Evolutionary conservation across 2,329 filamentous ascomycete species (phyloP).

Genomic region (Paramyrothecium sp.): DNA sequence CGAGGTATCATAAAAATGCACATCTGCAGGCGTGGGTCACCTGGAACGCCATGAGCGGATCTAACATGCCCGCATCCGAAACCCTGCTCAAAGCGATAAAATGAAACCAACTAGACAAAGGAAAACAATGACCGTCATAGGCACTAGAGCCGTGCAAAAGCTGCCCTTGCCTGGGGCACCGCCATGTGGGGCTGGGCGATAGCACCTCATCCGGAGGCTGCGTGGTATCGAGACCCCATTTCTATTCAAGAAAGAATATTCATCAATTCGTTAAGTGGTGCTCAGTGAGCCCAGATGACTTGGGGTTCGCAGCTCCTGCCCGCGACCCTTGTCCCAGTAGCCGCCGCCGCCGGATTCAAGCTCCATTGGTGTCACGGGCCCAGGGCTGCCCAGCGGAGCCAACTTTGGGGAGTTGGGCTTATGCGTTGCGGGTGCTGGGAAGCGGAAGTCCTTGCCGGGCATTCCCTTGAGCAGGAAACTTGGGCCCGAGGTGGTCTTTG

Average conservation of each 20-base stretch:
- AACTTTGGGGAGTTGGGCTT: constrained; percentile 51
- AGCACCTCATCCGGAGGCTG: too few relatives aligned
- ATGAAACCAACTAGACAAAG: too few relatives aligned
- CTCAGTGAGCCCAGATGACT: neutral
- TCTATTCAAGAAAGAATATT: neutral
- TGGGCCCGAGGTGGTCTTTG: constrained; percentile 19
- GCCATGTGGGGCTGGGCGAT: too few relatives aligned
- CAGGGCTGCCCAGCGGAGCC: constrained; percentile 54
- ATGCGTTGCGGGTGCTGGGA: constrained; percentile 34
- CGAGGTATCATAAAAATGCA: too few relatives aligned
- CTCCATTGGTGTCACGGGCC: constrained; percentile 62
- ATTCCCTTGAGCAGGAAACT: constrained; percentile 31
- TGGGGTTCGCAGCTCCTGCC: neutral
- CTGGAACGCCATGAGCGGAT: too few relatives aligned
- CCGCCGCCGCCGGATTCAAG: constrained; percentile 38
- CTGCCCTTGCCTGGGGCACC: too few relatives aligned
- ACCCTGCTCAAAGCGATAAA: too few relatives aligned
- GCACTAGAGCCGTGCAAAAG: too few relatives aligned
- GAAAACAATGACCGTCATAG: too few relatives aligned
- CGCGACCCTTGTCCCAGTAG: constrained; percentile 29
- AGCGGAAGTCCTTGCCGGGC: constrained; percentile 34
- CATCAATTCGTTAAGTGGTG: neutral
- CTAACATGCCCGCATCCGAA: too few relatives aligned
- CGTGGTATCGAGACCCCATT: neutral
- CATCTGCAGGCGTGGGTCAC: too few relatives aligned